Conservation (phyloP, 176 grass and related monocot genomes). For the Secale cereale region DNA sequence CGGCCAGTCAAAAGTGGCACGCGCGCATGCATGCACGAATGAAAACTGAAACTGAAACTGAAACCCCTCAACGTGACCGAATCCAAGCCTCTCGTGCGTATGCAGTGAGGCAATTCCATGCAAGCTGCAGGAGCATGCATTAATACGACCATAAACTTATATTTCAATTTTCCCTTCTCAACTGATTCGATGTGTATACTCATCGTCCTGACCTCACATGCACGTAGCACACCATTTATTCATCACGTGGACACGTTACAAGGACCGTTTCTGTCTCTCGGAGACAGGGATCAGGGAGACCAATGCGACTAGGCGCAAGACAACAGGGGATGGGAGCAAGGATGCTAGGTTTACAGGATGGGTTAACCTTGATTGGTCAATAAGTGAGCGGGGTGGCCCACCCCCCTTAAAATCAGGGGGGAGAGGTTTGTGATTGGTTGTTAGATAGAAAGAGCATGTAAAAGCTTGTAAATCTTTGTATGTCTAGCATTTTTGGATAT, state of each 20-base stretch:
- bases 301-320: not conserved
- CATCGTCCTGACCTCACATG: not conserved
- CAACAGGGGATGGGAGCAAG: not conserved
- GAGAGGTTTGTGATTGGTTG: no score
- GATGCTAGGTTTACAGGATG: no score
- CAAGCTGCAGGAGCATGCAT: not conserved
- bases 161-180: not conserved
- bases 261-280: not conserved
- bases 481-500: no score
- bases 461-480: no score
- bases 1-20: slow-evolving; percentile 27
- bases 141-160: not conserved
- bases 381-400: no score
- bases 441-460: no score
- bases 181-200: no score
- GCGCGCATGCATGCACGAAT: not conserved
- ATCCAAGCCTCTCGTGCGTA: not conserved
- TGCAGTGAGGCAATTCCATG: not conserved
- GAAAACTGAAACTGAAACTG: not conserved
- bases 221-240: not conserved
- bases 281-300: not conserved
- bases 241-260: not conserved
- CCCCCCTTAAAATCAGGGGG: no score
- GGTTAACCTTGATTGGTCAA: no score
- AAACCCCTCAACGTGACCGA: not conserved